These are phyloP conservation scores for Ophiorrhiza pumila DNA, from an alignment of 257 asterid genomes.

Conservation along the genomic window DNA sequence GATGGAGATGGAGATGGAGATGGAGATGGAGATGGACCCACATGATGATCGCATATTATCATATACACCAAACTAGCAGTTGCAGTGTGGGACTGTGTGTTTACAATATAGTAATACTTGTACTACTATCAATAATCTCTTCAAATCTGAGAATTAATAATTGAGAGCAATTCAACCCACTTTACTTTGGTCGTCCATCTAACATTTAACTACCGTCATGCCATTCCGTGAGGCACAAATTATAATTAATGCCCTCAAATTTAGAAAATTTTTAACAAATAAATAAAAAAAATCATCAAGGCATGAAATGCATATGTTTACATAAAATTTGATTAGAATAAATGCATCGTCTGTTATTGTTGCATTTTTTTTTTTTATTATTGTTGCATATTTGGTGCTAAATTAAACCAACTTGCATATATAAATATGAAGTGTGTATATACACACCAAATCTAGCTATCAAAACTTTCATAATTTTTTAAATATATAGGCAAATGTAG, in stretches of 20 bases:
- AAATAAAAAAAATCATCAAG: not conserved
- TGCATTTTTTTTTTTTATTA: too few species aligned
- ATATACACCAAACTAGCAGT: not conserved
- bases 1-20: too few species aligned
- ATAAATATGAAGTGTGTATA: too few species aligned
- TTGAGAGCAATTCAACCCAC: slow-evolving; percentile 4
- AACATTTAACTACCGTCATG: not conserved
- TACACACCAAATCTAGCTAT: too few species aligned
- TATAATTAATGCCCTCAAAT: not conserved
- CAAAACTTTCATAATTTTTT: too few species aligned
- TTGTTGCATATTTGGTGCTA: too few species aligned
- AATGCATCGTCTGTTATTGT: too few species aligned
- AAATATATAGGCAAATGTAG: too few species aligned
- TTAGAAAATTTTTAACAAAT: not conserved
- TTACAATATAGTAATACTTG: not conserved
- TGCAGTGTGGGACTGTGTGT: slow-evolving; percentile 21
- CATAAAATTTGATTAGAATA: too few species aligned
- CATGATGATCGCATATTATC: not conserved
- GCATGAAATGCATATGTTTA: too few species aligned
- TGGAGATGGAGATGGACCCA: too few species aligned
- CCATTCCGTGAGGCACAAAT: not conserved
- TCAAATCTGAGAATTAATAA: slow-evolving; percentile 8
- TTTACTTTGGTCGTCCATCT: not conserved
- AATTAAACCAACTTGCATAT: too few species aligned
- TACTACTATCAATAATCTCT: not conserved